phyloP scores from a whole-genome alignment of 106 monocot genomes.

The Chionographis japonica region DNA sequence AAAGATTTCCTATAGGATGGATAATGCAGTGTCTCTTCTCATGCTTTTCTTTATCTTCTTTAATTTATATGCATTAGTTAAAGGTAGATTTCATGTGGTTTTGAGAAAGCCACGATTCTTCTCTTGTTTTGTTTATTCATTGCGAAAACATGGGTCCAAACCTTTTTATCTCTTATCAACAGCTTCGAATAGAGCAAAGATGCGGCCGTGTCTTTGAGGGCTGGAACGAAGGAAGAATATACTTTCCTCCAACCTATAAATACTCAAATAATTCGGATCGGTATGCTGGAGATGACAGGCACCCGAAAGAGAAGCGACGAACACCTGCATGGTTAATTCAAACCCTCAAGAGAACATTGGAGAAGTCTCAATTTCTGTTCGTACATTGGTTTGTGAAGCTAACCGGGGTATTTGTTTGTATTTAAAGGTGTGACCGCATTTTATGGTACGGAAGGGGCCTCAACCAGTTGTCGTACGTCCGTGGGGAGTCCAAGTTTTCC shows the following conservation, averaged over 20 bases:
- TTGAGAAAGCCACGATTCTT: not conserved
- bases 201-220: conserved; percentile 44
- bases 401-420: not conserved
- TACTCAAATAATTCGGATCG: conserved; percentile 62
- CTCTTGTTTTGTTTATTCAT: not conserved
- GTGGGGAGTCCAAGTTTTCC: conserved; percentile 63
- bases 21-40: not conserved
- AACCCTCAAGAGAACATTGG: not conserved
- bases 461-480: conserved; percentile 51
- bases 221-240: conserved; percentile 61
- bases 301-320: conserved; percentile 51
- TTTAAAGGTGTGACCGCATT: conserved; percentile 68
- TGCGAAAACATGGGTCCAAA: not conserved
- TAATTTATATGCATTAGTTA: not conserved
- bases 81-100: not conserved
- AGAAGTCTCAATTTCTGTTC: not conserved
- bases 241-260: conserved; percentile 65
- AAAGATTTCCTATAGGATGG: too few relatives aligned
- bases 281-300: conserved; percentile 53
- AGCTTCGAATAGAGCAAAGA: conserved; percentile 67
- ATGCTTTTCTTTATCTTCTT: not conserved
- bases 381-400: not conserved
- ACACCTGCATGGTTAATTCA: conserved; percentile 55
- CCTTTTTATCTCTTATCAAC: conserved; percentile 1
- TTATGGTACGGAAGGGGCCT: conserved; percentile 69